Conservation (phyloP, 169 alveolate genomes). For the Babesia gibsoni region DNA sequence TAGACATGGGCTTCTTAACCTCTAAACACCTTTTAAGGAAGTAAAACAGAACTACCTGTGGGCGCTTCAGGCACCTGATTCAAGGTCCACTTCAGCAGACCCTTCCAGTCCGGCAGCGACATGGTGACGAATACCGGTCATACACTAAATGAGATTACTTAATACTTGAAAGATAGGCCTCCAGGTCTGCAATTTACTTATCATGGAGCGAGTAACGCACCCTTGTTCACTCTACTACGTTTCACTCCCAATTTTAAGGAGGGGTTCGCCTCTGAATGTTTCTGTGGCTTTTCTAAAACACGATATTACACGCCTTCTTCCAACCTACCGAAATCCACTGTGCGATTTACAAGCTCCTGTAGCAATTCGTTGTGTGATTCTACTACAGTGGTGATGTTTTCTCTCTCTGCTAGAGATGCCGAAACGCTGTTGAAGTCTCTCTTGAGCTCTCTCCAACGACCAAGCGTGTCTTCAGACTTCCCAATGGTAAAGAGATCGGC, state of each 20-base stretch:
- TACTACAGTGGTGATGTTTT: constrained; percentile 2
- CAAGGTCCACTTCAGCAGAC: constrained; percentile 61
- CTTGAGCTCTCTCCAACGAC: constrained; percentile 50
- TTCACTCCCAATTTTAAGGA: constrained; percentile 50
- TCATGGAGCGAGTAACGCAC: not conserved
- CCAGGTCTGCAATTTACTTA: constrained; percentile 2
- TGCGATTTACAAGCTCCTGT: constrained; percentile 52
- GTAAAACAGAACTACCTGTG: constrained; percentile 2
- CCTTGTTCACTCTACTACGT: constrained; percentile 6
- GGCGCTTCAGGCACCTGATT: constrained; percentile 29
- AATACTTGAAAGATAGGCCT: constrained; percentile 5
- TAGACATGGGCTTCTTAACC: constrained; percentile 28
- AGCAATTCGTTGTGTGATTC: constrained; percentile 59
- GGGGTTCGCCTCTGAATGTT: constrained; percentile 61
- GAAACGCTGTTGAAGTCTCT: constrained; percentile 5
- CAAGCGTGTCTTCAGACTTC: constrained; percentile 53
- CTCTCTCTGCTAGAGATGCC: constrained; percentile 11
- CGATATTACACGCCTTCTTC: not conserved
- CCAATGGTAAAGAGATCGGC: constrained; percentile 52
- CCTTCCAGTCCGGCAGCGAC: constrained; percentile 66
- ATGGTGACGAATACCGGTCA: too few species aligned
- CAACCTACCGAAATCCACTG: constrained; percentile 46
- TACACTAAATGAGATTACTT: not conserved
- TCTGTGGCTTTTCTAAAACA: constrained; percentile 51
- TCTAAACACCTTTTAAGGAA: not conserved